Conservation (phyloP, 306 rosid species). For the Prunus dulcis region DNA sequence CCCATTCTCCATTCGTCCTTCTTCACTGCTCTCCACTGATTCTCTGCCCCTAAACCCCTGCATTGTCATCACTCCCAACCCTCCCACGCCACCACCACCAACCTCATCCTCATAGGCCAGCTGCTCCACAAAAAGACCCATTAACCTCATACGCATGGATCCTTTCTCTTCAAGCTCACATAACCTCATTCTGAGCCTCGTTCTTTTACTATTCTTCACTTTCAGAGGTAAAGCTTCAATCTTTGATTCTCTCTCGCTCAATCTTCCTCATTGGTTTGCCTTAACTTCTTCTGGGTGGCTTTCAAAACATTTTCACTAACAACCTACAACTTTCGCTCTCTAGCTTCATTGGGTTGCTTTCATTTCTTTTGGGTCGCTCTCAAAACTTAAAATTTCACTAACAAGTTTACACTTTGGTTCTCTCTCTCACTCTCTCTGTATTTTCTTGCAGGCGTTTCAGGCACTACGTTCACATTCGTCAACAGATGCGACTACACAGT, state of each 20-base stretch:
- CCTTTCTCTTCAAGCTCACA: background rate
- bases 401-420: background rate
- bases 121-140: background rate
- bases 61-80: background rate
- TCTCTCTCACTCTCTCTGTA: background rate
- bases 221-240: slow-evolving; percentile 30
- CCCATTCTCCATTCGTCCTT: background rate
- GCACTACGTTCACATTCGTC: slow-evolving; percentile 69
- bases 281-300: background rate
- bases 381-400: background rate
- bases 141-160: slow-evolving; percentile 29
- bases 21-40: background rate
- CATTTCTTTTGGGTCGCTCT: background rate
- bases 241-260: background rate
- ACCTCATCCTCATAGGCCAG: background rate
- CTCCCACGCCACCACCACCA: background rate
- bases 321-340: background rate
- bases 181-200: slow-evolving; percentile 23
- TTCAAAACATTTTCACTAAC: background rate
- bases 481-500: slow-evolving; percentile 82
- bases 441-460: slow-evolving; percentile 39
- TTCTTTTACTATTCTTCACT: slow-evolving; percentile 40
- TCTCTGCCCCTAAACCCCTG: background rate
- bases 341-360: background rate
- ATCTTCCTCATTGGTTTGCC: background rate